Conservation (phyloP, 1,284 basidiomycete species). For the Puccinia novopanici region DNA sequence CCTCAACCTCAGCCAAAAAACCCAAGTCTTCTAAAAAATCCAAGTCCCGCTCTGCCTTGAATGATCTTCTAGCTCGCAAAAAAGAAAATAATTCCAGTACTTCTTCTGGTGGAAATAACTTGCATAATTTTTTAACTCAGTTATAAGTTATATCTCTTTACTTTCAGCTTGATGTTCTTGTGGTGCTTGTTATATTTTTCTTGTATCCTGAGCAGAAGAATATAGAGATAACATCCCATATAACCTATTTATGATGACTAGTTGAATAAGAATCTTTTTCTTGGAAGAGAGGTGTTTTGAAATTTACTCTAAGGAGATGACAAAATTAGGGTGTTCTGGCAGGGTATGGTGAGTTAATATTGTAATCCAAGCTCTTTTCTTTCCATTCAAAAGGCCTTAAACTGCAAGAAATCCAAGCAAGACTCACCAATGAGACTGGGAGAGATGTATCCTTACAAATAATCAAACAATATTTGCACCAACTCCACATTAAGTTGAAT, state of each 20-base stretch:
- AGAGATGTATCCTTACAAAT: not conserved
- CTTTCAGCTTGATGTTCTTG: too few relatives aligned
- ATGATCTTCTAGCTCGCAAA: not conserved
- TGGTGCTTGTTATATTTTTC: too few relatives aligned
- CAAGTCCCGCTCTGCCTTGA: slow-evolving; percentile 7
- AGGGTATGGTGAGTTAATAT: too few relatives aligned
- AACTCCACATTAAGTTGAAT: not conserved
- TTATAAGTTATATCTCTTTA: slow-evolving; percentile 6
- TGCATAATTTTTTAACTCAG: slow-evolving; percentile 12
- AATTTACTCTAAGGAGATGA: too few relatives aligned
- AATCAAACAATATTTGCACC: not conserved
- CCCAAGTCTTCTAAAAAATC: slow-evolving; percentile 1
- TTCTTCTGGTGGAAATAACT: not conserved
- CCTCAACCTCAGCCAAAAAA: not conserved
- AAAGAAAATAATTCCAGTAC: not conserved
- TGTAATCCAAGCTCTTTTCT: not conserved
- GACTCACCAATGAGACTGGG: not conserved
- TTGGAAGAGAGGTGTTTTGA: too few relatives aligned
- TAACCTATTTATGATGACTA: too few relatives aligned
- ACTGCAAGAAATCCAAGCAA: not conserved
- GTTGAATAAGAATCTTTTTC: too few relatives aligned
- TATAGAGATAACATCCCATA: too few relatives aligned
- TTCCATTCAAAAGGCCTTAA: not conserved
- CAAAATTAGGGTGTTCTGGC: too few relatives aligned
- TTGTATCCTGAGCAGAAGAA: too few relatives aligned